Percentiles rank a stretch among this genome's conserved stretches.
These are phyloP conservation scores for Skeletonema costatum DNA, from an alignment of 108 stramenopile species.

Conservation along the genomic window DNA sequence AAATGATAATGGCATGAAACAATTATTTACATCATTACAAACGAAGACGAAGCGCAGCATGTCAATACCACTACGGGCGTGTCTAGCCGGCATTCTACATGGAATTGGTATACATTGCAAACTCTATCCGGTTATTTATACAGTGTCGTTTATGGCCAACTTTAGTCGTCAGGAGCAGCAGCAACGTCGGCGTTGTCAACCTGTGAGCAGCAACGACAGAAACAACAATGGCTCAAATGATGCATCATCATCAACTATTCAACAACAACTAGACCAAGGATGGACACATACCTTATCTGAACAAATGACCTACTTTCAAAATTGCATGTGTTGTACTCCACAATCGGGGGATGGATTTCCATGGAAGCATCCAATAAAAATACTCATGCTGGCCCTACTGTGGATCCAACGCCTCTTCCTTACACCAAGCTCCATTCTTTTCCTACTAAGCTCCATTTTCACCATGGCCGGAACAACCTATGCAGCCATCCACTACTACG, in stretches of 20 bases:
- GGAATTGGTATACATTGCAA: constrained; percentile 86
- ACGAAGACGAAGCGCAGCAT: background rate
- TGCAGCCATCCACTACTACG: constrained; percentile 67
- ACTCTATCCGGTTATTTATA: constrained; percentile 88
- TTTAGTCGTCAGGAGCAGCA: constrained; percentile 44
- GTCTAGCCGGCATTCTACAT: constrained; percentile 73
- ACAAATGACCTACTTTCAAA: constrained; percentile 11
- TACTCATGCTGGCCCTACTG: constrained; percentile 17
- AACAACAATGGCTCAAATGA: background rate
- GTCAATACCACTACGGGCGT: constrained; percentile 33
- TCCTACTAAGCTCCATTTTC: constrained; percentile 60
- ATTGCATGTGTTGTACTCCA: constrained; percentile 25
- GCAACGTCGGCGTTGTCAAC: constrained; percentile 6
- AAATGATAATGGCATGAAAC: background rate
- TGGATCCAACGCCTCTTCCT: constrained; percentile 46
- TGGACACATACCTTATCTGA: constrained; percentile 25
- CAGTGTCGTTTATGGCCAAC: constrained; percentile 74
- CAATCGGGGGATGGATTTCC: constrained; percentile 24
- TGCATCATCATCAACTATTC: background rate
- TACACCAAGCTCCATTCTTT: constrained; percentile 56
- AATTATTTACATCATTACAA: background rate
- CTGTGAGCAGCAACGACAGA: background rate
- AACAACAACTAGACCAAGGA: background rate
- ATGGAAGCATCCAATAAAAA: constrained; percentile 37
- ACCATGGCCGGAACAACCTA: constrained; percentile 66